These are phyloP conservation scores for Coriolopsis trogii DNA, from an alignment of 1,284 basidiomycete species.

Conservation along the genomic window DNA sequence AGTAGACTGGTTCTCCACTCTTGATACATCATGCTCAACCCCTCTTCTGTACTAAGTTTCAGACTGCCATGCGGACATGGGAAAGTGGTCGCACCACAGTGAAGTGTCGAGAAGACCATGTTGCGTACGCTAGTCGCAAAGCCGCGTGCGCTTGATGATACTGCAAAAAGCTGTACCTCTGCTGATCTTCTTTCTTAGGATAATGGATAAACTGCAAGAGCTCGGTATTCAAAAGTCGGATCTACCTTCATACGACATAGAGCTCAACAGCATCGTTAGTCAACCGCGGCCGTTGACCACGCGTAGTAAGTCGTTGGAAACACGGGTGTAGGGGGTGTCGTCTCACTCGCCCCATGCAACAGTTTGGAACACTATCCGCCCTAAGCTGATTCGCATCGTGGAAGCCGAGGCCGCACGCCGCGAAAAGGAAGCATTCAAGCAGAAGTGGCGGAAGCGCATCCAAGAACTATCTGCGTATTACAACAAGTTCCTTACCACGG, in stretches of 20 bases:
- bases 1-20: neutral
- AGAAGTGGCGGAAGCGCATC: neutral
- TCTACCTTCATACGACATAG: neutral
- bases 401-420: neutral
- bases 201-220: neutral
- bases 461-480: neutral
- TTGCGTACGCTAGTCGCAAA: no score
- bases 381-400: neutral
- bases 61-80: no score
- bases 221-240: neutral
- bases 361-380: conserved; percentile 5
- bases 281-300: neutral
- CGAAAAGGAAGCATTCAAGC: neutral
- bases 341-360: no score
- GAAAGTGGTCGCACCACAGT: no score
- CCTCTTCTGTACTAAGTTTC: no score
- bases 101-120: no score
- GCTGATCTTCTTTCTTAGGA: neutral
- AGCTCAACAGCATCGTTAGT: neutral
- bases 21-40: neutral
- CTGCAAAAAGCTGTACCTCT: no score
- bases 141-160: no score
- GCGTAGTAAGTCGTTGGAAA: neutral
- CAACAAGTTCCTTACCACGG: neutral
- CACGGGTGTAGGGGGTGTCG: neutral